A percentile compares a stretch with the other conserved stretches of the same genome.
phyloP scores from a whole-genome alignment of 1,284 basidiomycete species.

The Cutaneotrichosporon dermatis region DNA sequence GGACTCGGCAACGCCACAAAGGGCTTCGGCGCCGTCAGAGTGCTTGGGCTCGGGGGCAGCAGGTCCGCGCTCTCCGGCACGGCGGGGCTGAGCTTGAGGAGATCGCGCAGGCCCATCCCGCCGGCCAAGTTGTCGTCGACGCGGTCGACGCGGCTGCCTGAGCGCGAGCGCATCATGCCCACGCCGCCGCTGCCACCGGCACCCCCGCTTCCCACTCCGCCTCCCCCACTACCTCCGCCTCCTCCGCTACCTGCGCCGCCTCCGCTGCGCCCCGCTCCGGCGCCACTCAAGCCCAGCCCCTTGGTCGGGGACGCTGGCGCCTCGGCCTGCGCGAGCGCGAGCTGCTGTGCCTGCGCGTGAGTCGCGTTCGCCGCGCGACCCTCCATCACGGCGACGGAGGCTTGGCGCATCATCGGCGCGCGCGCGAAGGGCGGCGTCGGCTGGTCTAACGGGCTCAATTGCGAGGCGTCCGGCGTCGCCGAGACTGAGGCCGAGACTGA shows the following conservation, averaged over 20 bases:
- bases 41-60: slow-evolving; percentile 69
- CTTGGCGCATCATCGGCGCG: slow-evolving; percentile 46
- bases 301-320: slow-evolving; percentile 23
- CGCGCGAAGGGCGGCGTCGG: slow-evolving; percentile 21
- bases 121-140: slow-evolving; percentile 24
- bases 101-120: slow-evolving; percentile 34
- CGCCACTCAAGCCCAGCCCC: background rate
- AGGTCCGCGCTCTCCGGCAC: slow-evolving; percentile 54
- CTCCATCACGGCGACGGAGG: slow-evolving; percentile 47
- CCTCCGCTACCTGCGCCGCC: no score
- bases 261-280: no score
- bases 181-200: slow-evolving; percentile 16
- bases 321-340: slow-evolving; percentile 22
- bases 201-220: no score
- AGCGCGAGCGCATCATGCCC: slow-evolving; percentile 38
- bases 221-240: no score
- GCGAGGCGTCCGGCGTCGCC: background rate
- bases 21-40: slow-evolving; percentile 35
- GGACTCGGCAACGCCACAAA: slow-evolving; percentile 53
- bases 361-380: slow-evolving; percentile 33
- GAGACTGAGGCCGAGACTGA: slow-evolving; percentile 18
- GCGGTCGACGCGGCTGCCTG: slow-evolving; percentile 26
- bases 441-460: slow-evolving; percentile 9
- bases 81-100: slow-evolving; percentile 44
- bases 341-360: slow-evolving; percentile 29